Base-by-base conservation (phyloP, 2,329 filamentous ascomycete species). In the Curvularia verruculosa region DNA sequence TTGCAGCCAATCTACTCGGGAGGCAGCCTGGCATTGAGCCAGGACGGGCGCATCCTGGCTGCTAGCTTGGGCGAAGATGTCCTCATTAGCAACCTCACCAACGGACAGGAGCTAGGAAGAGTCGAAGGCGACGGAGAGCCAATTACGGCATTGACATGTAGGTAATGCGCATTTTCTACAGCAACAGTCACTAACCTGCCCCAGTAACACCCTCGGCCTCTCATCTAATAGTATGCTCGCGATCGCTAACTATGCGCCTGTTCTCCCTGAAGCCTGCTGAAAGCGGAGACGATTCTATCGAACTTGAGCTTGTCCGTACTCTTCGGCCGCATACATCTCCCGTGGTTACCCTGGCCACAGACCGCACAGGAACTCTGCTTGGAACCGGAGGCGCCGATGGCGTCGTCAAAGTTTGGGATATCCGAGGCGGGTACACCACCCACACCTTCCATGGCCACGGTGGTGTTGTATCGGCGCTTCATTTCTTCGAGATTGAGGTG, bases 351-450 rank as follows among this genome's bases (percentile, higher is more conserved):
- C 82, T 94, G 13, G 88, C 91, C 1, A 87, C 95, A 59, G 95
- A 99, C 75, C 84, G 86, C 52, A 96, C 93, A 1, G 90, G 93
- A 70, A 96, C 94, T 1, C 81, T 99, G 12, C 83, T 99, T 41
- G 95, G 93, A 15, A 98, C 94, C 15, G 95, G 96, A 61, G 91
- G 91, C 47, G 93, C 95, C 3, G 95, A 99, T 73, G 95, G 95
- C 23, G 86, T 90, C 0, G 91, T 98, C 68, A 99, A 99, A 77
- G 89, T 99, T 50, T 99, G 94, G 94, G 95, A 99, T 77, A 92
- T 99, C 58, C 83, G 84, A 48, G 91, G 89, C 43, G 95, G 95
- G 21, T 98, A 90, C 76, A 87, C 92, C 29, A 99, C 96, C 26
- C 95, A 99, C 77, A 96, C 92, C 0, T 96, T 99, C 77, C 90